Conservation (phyloP, 2,329 filamentous ascomycete genomes). For the Aureobasidium sp. region DNA sequence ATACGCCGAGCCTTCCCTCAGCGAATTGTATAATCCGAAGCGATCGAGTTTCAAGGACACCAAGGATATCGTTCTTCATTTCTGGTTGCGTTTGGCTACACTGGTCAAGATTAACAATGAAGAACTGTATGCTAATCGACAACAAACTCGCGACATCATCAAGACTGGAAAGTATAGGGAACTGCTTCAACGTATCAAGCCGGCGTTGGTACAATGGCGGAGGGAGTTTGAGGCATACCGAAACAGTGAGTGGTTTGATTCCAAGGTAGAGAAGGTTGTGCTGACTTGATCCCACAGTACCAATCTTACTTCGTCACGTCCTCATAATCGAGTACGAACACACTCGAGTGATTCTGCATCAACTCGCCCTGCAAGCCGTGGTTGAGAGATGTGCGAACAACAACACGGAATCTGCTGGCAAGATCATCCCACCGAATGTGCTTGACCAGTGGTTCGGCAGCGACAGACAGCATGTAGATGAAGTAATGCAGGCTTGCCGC, state of each 20-base stretch:
- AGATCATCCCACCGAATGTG: constrained; percentile 37
- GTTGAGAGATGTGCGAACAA: constrained; percentile 77
- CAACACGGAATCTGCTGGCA: constrained; percentile 28
- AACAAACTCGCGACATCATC: constrained; percentile 82
- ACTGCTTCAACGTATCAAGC: constrained; percentile 71
- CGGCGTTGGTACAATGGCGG: constrained; percentile 69
- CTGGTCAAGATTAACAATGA: constrained; percentile 89
- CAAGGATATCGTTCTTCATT: constrained; percentile 58
- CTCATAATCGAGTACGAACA: constrained; percentile 94
- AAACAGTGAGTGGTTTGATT: constrained; percentile 30
- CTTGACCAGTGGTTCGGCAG: constrained; percentile 45
- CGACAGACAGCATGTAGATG: constrained; percentile 53
- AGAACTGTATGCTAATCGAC: constrained; percentile 74
- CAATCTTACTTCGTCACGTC: constrained; percentile 58
- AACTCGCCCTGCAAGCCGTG: constrained; percentile 84
- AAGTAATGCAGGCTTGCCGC: constrained; percentile 69
- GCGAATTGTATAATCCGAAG: constrained; percentile 23
- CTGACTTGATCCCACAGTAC: constrained; percentile 32
- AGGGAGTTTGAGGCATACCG: constrained; percentile 69
- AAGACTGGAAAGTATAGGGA: constrained; percentile 76
- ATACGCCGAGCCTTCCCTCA: constrained; percentile 30
- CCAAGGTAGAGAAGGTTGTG: constrained; percentile 18
- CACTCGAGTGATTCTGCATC: constrained; percentile 89
- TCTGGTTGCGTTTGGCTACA: constrained; percentile 88
- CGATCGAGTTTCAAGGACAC: constrained; percentile 10